Evolutionary conservation across 2,329 filamentous ascomycete genomes (phyloP).

Genomic region (Paecilomyces dactylethromorphus): DNA sequence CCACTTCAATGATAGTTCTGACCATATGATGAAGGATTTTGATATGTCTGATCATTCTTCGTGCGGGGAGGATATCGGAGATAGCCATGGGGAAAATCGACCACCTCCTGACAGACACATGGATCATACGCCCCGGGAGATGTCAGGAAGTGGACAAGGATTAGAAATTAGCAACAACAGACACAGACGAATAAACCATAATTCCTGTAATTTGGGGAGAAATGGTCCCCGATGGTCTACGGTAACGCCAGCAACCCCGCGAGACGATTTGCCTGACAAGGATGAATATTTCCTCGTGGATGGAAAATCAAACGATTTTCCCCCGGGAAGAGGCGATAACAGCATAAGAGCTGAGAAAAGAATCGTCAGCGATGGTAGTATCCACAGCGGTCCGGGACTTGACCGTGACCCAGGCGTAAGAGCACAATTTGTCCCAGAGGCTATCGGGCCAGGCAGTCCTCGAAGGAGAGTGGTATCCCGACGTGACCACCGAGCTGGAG

Average conservation of each 20-base stretch:
- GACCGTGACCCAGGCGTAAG: conserved; percentile 12
- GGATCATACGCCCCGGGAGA: not conserved
- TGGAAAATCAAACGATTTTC: conserved; percentile 17
- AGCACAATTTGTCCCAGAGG: conserved; percentile 12
- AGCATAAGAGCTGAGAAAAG: conserved; percentile 14
- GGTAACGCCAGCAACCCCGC: conserved; percentile 5
- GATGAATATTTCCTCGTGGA: conserved; percentile 24
- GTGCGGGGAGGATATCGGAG: not conserved
- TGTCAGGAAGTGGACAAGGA: not conserved
- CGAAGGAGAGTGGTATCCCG: not conserved
- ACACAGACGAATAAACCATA: not conserved
- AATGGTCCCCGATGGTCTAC: not conserved
- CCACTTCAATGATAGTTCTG: not conserved
- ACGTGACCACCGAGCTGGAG: not conserved
- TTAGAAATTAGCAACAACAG: not conserved
- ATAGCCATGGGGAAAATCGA: not conserved
- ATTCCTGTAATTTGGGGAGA: not conserved
- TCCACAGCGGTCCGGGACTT: conserved; percentile 14
- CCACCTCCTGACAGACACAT: not conserved
- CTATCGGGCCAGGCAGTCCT: conserved; percentile 10
- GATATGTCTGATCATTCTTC: not conserved
- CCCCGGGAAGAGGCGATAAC: conserved; percentile 17
- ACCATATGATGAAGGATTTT: not conserved
- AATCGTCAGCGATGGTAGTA: conserved; percentile 11
- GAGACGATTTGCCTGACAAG: conserved; percentile 1